Evolutionary conservation across 1,284 basidiomycete species (phyloP).

Genomic region (Schizopora paradoxa): DNA sequence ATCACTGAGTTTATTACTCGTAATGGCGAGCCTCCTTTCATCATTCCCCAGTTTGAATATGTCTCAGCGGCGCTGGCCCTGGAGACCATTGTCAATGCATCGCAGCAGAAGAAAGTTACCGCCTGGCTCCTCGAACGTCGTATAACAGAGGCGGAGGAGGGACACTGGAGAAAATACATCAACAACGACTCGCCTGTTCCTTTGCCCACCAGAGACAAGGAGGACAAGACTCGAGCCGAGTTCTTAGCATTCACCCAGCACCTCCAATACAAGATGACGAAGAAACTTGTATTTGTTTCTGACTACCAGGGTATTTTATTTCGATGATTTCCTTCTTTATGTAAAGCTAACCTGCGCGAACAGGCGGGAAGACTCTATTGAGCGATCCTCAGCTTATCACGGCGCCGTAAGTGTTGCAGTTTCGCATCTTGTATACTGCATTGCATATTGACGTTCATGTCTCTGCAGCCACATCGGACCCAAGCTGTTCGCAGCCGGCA

Average conservation of each 20-base stretch:
- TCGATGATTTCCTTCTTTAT: not conserved
- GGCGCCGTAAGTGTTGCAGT: conserved; percentile 17
- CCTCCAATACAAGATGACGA: conserved; percentile 27
- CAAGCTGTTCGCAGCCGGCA: conserved; percentile 20
- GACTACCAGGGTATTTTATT: conserved; percentile 29
- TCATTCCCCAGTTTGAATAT: no score
- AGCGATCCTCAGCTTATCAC: conserved; percentile 25
- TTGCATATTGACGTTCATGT: not conserved
- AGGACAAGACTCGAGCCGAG: conserved; percentile 16
- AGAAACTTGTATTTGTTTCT: conserved; percentile 25
- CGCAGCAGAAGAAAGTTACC: no score
- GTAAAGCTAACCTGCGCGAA: not conserved
- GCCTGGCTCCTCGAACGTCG: no score
- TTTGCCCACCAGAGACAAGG: conserved; percentile 3
- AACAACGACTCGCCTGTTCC: conserved; percentile 23
- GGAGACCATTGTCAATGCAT: no score
- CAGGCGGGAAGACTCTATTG: conserved; percentile 16
- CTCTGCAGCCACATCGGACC: not conserved
- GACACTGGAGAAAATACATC: conserved; percentile 32
- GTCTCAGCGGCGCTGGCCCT: no score
- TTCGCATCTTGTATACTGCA: not conserved
- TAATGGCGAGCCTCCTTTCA: no score
- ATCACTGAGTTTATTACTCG: no score
- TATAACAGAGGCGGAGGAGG: no score
- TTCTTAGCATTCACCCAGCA: conserved; percentile 30